Conservation (phyloP, 192 early-diverging fungal genomes). For the Dissophora ornata region DNA sequence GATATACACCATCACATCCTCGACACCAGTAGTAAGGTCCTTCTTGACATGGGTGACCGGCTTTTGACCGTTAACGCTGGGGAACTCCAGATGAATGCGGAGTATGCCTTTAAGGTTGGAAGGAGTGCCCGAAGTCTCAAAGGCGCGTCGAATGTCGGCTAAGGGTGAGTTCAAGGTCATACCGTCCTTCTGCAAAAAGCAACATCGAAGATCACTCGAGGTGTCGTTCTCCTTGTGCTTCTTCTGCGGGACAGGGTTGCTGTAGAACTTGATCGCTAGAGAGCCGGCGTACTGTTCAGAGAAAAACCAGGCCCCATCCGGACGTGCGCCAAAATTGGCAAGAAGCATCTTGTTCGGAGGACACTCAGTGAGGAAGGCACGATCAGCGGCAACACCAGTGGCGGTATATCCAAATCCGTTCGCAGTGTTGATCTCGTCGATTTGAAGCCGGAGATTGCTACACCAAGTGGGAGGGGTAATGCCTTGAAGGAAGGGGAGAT, state of each 20-base stretch:
- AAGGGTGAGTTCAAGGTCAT: background rate
- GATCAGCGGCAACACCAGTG: constrained; percentile 1
- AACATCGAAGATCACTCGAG: constrained; percentile 20
- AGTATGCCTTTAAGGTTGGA: constrained; percentile 11
- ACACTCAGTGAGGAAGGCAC: constrained; percentile 16
- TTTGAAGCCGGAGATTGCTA: constrained; percentile 19
- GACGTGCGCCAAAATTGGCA: constrained; percentile 4
- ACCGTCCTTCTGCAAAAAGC: constrained; percentile 24
- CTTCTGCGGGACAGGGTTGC: background rate
- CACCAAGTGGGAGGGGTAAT: constrained; percentile 14
- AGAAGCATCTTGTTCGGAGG: constrained; percentile 24
- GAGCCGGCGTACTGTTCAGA: constrained; percentile 25
- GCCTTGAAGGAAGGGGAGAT: constrained; percentile 35
- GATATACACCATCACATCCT: constrained; percentile 21
- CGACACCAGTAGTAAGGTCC: background rate
- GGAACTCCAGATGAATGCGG: constrained; percentile 21
- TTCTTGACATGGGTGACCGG: background rate
- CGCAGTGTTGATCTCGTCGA: constrained; percentile 20
- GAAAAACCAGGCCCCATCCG: constrained; percentile 27
- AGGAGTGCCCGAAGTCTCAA: constrained; percentile 7
- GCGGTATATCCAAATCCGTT: constrained; percentile 20
- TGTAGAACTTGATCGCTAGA: constrained; percentile 26
- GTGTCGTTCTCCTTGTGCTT: background rate
- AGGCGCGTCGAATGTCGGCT: background rate
- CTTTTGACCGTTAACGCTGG: background rate